Base-by-base conservation (phyloP, 371 early-diverging fungal genomes). In the Paraphysoderma sedebokerense region DNA sequence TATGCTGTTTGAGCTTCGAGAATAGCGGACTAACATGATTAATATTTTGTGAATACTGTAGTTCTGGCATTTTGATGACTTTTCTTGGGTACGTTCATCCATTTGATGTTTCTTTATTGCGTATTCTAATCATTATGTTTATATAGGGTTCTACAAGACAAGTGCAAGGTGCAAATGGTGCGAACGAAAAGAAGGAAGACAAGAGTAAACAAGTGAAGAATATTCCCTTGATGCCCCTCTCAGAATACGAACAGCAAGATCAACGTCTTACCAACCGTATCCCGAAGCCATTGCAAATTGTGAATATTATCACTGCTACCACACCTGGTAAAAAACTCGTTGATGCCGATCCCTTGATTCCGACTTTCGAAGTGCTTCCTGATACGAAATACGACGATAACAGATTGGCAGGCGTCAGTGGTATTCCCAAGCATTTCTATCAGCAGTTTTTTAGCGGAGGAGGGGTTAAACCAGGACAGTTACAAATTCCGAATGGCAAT, bases 31-130 rank as follows among this genome's bases (percentile, higher is more conserved):
- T 42, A 42, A 17, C 42, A 28, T 31, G 29, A 30, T 17, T 42
- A 32, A 32, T 30, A 42, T 31, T 42, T 42, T 22, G 1, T 42
- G 28, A 15, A 30, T 1, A 26, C 41, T 29, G 49, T 62, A 68
- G 9, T 72, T 70, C 51, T 72, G 72, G 72, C 66, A 68, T 44
- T 67, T 70, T 54, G 72, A 72, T 50, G 68, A 72, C 50, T 70
- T 72, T 48, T 41, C 41, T 3, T 42, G 12, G 13, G 35, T 34
- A 13, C 13, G 35, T 12, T 34, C 35, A 13, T 13, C n/a, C 13
- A n/a, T 34, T 34, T 34, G 13, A 34, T 12, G 13, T n/a, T 13
- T n/a, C n/a, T 34, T 13, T n/a, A 34, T 34, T 34, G 35, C n/a
- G 35, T 34, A 34, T n/a, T 34, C 12, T 34, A 34, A 13, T 41